Conservation (phyloP, 768 basidiomycete genomes). For the Hypholoma fasciculare region DNA sequence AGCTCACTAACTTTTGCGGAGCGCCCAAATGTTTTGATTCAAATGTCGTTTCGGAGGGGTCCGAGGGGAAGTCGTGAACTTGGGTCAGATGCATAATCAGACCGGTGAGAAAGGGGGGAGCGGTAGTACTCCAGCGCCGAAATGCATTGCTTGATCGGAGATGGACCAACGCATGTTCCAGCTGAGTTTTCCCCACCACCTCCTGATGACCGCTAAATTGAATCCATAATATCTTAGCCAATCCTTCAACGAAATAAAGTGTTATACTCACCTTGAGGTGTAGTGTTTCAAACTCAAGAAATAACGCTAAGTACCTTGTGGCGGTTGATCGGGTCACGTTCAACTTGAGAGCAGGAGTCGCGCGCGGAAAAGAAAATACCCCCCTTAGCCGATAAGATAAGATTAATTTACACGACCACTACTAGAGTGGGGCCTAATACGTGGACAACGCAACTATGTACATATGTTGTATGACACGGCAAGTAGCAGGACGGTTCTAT, state of each 20-base stretch:
- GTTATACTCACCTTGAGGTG: slow-evolving; percentile 25
- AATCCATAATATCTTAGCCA: neutral
- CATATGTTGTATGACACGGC: no score
- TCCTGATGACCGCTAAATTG: neutral
- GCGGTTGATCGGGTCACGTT: no score
- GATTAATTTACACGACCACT: neutral
- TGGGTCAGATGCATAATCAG: slow-evolving; percentile 9
- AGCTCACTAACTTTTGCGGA: slow-evolving; percentile 16
- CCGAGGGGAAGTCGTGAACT: slow-evolving; percentile 20
- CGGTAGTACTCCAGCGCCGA: slow-evolving; percentile 26
- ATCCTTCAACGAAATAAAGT: neutral
- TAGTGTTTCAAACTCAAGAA: slow-evolving; percentile 27
- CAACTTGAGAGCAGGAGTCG: neutral
- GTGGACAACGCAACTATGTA: no score
- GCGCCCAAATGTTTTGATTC: slow-evolving; percentile 18
- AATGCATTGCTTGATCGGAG: slow-evolving; percentile 25
- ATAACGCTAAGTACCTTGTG: no score
- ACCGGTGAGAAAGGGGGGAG: slow-evolving; percentile 16
- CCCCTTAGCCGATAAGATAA: neutral
- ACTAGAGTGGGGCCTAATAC: no score
- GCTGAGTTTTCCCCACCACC: slow-evolving; percentile 3
- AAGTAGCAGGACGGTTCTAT: no score
- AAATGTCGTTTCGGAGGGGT: slow-evolving; percentile 15
- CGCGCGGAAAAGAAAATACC: neutral
- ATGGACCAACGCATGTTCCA: slow-evolving; percentile 17